Conservation (phyloP, 2,329 filamentous ascomycete genomes). For the Ceratocystis colombiana region DNA sequence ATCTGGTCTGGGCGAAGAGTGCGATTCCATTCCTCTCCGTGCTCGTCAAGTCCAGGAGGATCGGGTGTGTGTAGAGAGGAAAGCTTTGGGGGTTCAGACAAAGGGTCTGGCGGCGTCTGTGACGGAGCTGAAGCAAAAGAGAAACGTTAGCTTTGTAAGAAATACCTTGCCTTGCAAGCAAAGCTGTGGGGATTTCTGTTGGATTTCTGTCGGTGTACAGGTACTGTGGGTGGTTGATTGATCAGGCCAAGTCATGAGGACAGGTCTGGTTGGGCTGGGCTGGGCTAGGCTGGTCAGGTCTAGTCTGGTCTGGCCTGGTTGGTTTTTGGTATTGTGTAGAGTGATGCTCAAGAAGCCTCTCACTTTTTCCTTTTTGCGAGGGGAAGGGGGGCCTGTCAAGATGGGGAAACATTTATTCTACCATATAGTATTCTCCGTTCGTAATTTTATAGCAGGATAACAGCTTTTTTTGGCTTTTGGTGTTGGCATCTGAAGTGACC, state of each 20-base stretch:
- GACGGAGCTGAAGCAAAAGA: slow-evolving; percentile 41
- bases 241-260: background rate
- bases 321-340: background rate
- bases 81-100: slow-evolving; percentile 44
- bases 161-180: background rate
- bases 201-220: background rate
- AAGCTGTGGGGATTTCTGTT: background rate
- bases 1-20: slow-evolving; percentile 39
- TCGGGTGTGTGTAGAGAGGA: slow-evolving; percentile 40
- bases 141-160: slow-evolving; percentile 21
- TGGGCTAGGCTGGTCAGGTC: background rate
- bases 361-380: background rate
- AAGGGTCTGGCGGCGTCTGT: slow-evolving; percentile 49
- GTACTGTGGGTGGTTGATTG: background rate
- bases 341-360: background rate
- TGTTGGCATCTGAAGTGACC: background rate
- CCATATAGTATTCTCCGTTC: background rate
- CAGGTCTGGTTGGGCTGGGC: background rate
- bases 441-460: no score
- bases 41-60: slow-evolving; percentile 44
- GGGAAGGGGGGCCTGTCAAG: background rate
- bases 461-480: background rate
- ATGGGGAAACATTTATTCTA: background rate
- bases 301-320: background rate
- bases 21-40: slow-evolving; percentile 44